A percentile compares a stretch with the other conserved stretches of the same genome.
phyloP scores from a whole-genome alignment of 192 early-diverging fungal genomes.

The Allomyces macrogynus region DNA sequence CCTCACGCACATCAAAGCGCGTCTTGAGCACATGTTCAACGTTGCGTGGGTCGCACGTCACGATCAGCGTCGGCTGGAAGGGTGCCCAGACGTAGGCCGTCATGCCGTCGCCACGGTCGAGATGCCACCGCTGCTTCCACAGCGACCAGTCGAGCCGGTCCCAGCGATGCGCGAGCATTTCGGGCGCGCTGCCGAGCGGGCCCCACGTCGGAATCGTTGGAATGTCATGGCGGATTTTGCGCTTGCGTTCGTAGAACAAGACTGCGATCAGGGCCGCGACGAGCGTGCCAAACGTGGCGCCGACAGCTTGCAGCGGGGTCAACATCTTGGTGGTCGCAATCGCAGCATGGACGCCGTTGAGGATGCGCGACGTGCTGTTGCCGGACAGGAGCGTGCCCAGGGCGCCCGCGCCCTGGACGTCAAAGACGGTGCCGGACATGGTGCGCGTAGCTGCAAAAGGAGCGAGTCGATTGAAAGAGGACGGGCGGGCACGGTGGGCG shows the following conservation, averaged over 20 bases:
- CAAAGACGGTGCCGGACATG: too few relatives aligned
- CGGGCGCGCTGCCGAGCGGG: not conserved
- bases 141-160: not conserved
- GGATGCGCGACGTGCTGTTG: too few relatives aligned
- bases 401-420: too few relatives aligned
- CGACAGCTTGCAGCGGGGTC: not conserved
- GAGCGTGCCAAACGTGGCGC: not conserved
- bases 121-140: not conserved
- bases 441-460: too few relatives aligned
- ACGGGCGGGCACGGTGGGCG: too few relatives aligned
- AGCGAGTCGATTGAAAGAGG: too few relatives aligned
- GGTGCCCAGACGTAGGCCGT: not conserved
- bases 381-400: too few relatives aligned
- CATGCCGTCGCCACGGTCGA: not conserved
- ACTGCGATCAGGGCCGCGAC: not conserved
- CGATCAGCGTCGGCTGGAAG: not conserved
- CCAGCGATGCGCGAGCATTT: not conserved
- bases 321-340: not conserved
- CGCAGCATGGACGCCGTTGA: too few relatives aligned
- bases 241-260: not conserved
- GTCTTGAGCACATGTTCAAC: slow-evolving; percentile 3
- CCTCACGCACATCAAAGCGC: slow-evolving; percentile 6
- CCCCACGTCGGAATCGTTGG: not conserved
- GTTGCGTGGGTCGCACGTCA: slow-evolving; percentile 1
- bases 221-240: not conserved